These are phyloP conservation scores for Tolypocladium pustulatum DNA, from an alignment of 2,329 filamentous ascomycete genomes.

Conservation along the genomic window DNA sequence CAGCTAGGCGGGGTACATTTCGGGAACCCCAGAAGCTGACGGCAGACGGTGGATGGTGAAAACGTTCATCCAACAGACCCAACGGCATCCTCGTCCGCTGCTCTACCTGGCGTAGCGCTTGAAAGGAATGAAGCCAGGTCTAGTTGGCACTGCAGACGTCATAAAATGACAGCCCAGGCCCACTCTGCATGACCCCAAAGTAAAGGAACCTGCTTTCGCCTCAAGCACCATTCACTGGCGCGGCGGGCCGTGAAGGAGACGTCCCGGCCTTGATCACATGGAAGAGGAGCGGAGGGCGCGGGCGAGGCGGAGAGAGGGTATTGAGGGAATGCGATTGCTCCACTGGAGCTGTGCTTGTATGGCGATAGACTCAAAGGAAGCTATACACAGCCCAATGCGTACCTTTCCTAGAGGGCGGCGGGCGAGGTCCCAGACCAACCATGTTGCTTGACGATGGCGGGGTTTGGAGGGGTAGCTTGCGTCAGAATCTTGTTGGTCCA, in stretches of 20 bases:
- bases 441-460: constrained; percentile 28
- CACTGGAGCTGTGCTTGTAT: neutral
- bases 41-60: neutral
- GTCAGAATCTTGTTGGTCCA: neutral
- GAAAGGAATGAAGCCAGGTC: too few relatives aligned
- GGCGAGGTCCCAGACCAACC: constrained; percentile 40
- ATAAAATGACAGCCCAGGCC: neutral
- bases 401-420: constrained; percentile 54
- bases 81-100: neutral
- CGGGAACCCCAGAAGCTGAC: neutral
- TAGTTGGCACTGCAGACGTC: neutral
- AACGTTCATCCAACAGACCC: neutral
- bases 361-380: neutral
- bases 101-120: neutral
- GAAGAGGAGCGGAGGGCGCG: neutral
- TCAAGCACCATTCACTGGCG: neutral
- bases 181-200: too few relatives aligned
- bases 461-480: constrained; percentile 25
- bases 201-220: neutral
- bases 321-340: neutral
- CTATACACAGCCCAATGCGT: constrained; percentile 11
- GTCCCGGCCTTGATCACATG: neutral
- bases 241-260: neutral
- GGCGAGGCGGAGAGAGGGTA: neutral
- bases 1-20: neutral